These are phyloP conservation scores for Tuber borchii DNA, from an alignment of 495 filamentous ascomycete species.

Conservation along the genomic window DNA sequence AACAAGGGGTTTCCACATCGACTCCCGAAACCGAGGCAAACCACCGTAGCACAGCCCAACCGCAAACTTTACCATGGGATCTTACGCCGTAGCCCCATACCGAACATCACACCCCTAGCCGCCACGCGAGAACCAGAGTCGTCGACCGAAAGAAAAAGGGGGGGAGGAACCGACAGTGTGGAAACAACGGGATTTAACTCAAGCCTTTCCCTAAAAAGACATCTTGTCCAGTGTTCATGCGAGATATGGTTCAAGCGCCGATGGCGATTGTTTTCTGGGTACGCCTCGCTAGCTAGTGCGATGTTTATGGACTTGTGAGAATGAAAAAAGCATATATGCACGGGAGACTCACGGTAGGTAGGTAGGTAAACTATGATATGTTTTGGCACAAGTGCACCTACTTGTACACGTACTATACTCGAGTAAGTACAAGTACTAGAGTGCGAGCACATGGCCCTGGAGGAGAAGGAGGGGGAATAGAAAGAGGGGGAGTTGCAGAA, in stretches of 20 bases:
- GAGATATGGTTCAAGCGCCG: not conserved
- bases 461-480: not conserved
- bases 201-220: not conserved
- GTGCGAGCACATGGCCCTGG: not conserved
- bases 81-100: too few relatives aligned
- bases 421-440: not conserved
- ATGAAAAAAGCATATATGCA: not conserved
- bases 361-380: not conserved
- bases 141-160: not conserved
- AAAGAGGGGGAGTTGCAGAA: not conserved
- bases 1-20: not conserved
- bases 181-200: not conserved
- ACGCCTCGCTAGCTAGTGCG: not conserved
- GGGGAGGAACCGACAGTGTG: not conserved
- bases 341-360: too few relatives aligned
- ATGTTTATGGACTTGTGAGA: not conserved
- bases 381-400: not conserved
- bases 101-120: not conserved
- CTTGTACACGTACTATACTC: too few relatives aligned
- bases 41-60: not conserved
- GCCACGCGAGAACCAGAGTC: not conserved
- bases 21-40: not conserved
- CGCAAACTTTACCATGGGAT: not conserved
- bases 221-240: not conserved
- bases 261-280: not conserved